A percentile compares a stretch with the other conserved stretches of the same genome.
phyloP scores from a whole-genome alignment of 805 yeast species.

The Schizosaccharomyces octosporus region DNA sequence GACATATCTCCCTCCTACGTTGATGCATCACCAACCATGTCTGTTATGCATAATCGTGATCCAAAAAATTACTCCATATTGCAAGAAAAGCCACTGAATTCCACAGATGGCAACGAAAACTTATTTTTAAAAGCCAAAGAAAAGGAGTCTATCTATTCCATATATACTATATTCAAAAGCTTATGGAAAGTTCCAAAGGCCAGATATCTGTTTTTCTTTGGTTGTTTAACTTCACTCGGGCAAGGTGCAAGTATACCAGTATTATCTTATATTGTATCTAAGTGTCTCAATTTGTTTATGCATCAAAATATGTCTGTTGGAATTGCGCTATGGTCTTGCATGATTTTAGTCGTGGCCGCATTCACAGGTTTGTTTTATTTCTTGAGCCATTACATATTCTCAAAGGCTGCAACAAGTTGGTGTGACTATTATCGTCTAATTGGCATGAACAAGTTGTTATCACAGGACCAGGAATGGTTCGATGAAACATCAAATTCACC shows the following conservation, averaged over 20 bases:
- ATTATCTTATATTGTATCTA: conserved; percentile 56
- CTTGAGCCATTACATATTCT: conserved; percentile 23
- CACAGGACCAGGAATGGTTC: conserved; percentile 30
- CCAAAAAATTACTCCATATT: neutral
- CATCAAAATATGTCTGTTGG: conserved; percentile 15
- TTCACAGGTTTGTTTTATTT: conserved; percentile 37
- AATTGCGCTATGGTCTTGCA: conserved; percentile 34
- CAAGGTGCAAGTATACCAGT: conserved; percentile 50
- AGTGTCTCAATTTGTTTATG: conserved; percentile 37
- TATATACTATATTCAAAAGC: neutral
- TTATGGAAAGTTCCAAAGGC: neutral
- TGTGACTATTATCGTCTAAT: conserved; percentile 25
- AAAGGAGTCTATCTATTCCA: neutral
- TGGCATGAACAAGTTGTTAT: conserved; percentile 25
- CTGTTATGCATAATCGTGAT: no score
- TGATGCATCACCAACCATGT: no score
- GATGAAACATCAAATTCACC: conserved; percentile 1
- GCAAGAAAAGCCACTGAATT: neutral
- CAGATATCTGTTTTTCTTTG: conserved; percentile 17
- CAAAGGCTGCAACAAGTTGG: conserved; percentile 48
- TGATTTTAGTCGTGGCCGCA: conserved; percentile 36
- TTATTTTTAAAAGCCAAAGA: neutral
- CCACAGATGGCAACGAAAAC: neutral
- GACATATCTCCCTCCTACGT: no score
- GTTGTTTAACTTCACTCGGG: conserved; percentile 26